Conservation (phyloP, 1,284 basidiomycete species). For the Melanopsichium pennsylvanicum region DNA sequence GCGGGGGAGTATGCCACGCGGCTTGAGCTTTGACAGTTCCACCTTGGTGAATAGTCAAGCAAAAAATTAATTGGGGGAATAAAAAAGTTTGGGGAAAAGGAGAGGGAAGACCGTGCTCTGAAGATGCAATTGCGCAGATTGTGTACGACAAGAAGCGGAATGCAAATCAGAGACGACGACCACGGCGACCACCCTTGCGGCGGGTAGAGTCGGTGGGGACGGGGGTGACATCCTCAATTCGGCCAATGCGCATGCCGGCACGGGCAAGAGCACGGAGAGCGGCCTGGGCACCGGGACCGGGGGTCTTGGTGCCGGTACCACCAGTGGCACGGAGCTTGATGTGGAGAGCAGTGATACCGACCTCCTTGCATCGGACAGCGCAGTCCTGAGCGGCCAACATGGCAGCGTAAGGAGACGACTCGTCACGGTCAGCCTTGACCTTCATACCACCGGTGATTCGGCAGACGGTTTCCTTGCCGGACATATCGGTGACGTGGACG, state of each 20-base stretch:
- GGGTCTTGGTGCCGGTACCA: slow-evolving; percentile 98
- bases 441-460: slow-evolving; percentile 99
- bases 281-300: slow-evolving; percentile 96
- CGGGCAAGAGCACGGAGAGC: slow-evolving; percentile 98
- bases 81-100: background rate
- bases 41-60: slow-evolving; percentile 9
- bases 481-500: slow-evolving; percentile 98
- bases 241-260: slow-evolving; percentile 96
- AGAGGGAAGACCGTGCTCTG: background rate
- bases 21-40: slow-evolving; percentile 29
- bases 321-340: slow-evolving; percentile 98
- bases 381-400: slow-evolving; percentile 99
- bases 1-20: slow-evolving; percentile 28
- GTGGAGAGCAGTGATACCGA: slow-evolving; percentile 96
- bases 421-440: slow-evolving; percentile 99
- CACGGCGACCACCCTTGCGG: slow-evolving; percentile 99
- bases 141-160: slow-evolving; percentile 1
- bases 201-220: slow-evolving; percentile 96
- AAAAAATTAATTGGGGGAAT: slow-evolving; percentile 14
- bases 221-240: slow-evolving; percentile 91
- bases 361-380: slow-evolving; percentile 94
- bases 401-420: slow-evolving; percentile 98
- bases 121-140: slow-evolving; percentile 10
- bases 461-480: slow-evolving; percentile 97
- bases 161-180: slow-evolving; percentile 82